phyloP scores from a whole-genome alignment of 1,284 basidiomycete genomes.

The Puccinia polysora region DNA sequence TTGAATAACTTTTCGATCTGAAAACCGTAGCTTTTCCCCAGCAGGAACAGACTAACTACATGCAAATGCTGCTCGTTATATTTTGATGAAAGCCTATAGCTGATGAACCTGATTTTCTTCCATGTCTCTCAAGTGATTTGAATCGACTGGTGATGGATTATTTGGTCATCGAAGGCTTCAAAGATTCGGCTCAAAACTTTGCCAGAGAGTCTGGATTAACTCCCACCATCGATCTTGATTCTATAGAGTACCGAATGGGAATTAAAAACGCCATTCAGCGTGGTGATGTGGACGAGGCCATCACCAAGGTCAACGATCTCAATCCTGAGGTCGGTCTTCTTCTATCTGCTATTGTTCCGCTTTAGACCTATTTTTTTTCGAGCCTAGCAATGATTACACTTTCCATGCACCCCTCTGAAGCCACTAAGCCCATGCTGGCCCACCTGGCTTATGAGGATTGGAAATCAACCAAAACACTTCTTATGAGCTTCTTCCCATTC shows the following conservation, averaged over 20 bases:
- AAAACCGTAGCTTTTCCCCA: not conserved
- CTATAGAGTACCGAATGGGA: conserved; percentile 86
- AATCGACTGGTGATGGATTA: conserved; percentile 97
- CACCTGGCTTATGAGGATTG: conserved; percentile 39
- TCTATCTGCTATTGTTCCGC: conserved; percentile 42
- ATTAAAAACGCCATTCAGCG: conserved; percentile 89
- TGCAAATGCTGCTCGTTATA: not conserved
- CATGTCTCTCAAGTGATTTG: conserved; percentile 64
- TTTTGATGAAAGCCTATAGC: not conserved
- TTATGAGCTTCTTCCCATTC: conserved; percentile 15
- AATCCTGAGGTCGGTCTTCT: conserved; percentile 80
- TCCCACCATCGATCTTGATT: conserved; percentile 72
- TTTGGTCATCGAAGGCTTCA: conserved; percentile 94
- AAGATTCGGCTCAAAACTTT: conserved; percentile 89
- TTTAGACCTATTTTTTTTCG: not conserved
- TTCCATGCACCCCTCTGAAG: conserved; percentile 41
- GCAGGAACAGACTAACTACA: too few species aligned
- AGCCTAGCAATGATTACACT: conserved; percentile 12
- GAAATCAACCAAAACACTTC: conserved; percentile 25
- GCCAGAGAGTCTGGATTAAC: conserved; percentile 75
- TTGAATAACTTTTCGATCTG: conserved; percentile 19
- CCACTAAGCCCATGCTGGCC: not conserved
- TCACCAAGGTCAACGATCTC: conserved; percentile 85
- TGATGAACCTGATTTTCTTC: not conserved
- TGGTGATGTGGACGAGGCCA: conserved; percentile 90